Base-by-base conservation (phyloP, 2,329 filamentous ascomycete species). In the Colletotrichum lentis region DNA sequence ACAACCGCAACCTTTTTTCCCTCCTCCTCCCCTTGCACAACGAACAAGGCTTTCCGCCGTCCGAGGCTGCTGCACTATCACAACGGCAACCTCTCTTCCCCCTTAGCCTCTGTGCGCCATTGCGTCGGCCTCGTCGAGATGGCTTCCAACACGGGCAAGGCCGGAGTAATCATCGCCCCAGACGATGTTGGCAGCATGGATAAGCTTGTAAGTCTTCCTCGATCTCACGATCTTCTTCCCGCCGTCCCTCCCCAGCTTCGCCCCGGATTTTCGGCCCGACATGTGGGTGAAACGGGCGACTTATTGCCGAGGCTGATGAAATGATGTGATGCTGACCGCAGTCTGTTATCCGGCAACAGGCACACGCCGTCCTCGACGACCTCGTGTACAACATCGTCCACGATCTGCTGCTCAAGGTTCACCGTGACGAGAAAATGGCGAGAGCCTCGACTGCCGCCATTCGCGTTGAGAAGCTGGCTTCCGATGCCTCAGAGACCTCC, bases 361-460 rank as follows among this genome's bases (percentile, higher is more conserved):
- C 88, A 71, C 85, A 88, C 75, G 81, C 85, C 24, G 86, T 95
- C 69, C 84, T 95, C 74, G 90, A 94, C 74, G 91, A 94, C 75
- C 80, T 90, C 64, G 82, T 95, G 70, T 89, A 91, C 81, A 94
- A 92, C 77, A 86, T 94, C 74, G 85, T 94, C 72, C 90, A 91
- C 77, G 90, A 92, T 76, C 84, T 93, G 59, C 83, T 93, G 71
- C 84, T 93, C 74, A 88, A 91, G 77, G 89, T 88, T 47, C 92
- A 95, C 77, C 90, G 90, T 72, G 86, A 91, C 72, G 92, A 95
- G 80, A 94, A 94, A 82, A 86, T 88, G 71, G 88, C 92, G 61
- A 88, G 90, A 76, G 88, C 88, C 73, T 80, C 86, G 71, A 85
- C 90, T 69, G 85, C 90, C 73, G 84, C 88, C 71, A 89, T 90